These are phyloP conservation scores for Arthroderma sp. DNA, from an alignment of 2,329 filamentous ascomycete genomes.

Conservation along the genomic window DNA sequence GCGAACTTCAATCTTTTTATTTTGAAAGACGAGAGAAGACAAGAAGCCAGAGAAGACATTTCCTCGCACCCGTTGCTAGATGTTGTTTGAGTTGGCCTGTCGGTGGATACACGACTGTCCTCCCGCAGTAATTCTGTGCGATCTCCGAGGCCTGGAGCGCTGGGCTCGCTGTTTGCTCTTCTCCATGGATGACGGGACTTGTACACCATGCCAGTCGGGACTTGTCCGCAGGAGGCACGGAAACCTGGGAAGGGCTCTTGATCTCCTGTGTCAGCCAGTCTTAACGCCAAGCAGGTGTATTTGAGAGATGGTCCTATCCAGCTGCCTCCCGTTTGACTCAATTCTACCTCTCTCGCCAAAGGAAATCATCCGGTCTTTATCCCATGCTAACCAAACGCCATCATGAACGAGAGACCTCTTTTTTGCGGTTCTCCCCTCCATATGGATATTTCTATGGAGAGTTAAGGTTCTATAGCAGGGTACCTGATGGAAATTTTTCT, in stretches of 20 bases:
- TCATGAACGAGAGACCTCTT: not conserved
- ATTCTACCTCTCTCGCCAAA: not conserved
- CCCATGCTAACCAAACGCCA: not conserved
- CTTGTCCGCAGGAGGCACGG: not conserved
- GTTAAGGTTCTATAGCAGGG: constrained; percentile 3
- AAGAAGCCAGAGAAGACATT: too few species aligned
- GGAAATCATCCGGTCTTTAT: not conserved
- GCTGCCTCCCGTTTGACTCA: not conserved
- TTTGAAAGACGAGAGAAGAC: too few species aligned
- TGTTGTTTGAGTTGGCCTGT: too few species aligned
- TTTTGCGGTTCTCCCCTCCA: not conserved
- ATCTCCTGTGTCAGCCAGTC: not conserved
- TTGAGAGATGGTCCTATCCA: not conserved
- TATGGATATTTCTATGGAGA: not conserved
- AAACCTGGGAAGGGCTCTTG: not conserved
- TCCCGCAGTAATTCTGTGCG: not conserved
- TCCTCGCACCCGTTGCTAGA: too few species aligned
- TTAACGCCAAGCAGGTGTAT: not conserved
- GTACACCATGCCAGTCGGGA: not conserved
- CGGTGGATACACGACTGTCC: not conserved
- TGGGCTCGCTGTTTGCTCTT: too few species aligned
- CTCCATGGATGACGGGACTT: too few species aligned
- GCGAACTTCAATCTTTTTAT: too few species aligned
- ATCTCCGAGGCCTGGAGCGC: not conserved
- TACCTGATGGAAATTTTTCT: constrained; percentile 4